Percentiles rank a stretch among this genome's conserved stretches.
Evolutionary conservation across 2,329 filamentous ascomycete species (phyloP).

Genomic region (Incumbomyces lentus): DNA sequence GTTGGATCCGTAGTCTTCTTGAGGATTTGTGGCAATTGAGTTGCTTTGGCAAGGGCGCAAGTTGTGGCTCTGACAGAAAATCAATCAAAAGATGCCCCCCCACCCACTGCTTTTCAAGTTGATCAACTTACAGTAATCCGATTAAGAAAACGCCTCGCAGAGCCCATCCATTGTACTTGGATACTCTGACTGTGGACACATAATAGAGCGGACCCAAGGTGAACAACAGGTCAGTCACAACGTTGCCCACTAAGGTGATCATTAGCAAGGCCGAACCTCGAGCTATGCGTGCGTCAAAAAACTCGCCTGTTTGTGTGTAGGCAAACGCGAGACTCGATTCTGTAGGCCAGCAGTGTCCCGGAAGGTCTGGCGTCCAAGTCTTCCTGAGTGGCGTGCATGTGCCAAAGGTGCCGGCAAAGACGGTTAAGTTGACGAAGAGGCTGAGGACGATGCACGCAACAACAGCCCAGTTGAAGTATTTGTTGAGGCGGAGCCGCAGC

Average conservation of each 20-base stretch:
- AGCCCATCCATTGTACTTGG: constrained; percentile 6
- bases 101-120: no score
- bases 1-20: constrained; percentile 3
- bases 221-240: constrained; percentile 7
- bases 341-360: constrained; percentile 1
- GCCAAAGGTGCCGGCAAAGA: neutral
- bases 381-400: neutral
- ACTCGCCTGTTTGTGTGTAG: constrained; percentile 5
- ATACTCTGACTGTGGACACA: constrained; percentile 5
- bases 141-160: constrained; percentile 5
- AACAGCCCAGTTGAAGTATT: constrained; percentile 1
- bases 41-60: constrained; percentile 6
- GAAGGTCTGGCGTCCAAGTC: neutral
- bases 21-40: neutral
- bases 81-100: no score
- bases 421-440: constrained; percentile 1
- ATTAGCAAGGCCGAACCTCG: neutral
- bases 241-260: neutral
- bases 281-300: no score
- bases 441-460: constrained; percentile 1
- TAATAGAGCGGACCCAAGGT: constrained; percentile 5
- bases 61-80: neutral
- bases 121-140: neutral
- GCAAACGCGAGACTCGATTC: neutral
- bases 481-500: constrained; percentile 3